Percentiles rank a stretch among this genome's conserved stretches.
phyloP scores from a whole-genome alignment of 345 rosid species.

The Salix suchowensis region DNA sequence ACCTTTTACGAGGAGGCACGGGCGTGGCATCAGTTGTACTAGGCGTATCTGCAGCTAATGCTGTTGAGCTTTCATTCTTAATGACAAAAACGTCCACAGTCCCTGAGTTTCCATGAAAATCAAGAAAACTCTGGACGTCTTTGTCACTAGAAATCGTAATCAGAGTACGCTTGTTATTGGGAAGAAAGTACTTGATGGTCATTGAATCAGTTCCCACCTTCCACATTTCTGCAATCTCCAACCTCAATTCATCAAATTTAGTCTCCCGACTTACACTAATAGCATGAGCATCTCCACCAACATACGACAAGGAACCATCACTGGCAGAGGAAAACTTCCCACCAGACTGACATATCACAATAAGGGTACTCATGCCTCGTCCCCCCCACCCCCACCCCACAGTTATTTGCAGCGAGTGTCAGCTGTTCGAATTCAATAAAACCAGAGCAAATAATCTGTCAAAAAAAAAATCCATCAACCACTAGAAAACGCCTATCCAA shows the following conservation, averaged over 20 bases:
- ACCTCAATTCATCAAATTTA: conserved; percentile 17
- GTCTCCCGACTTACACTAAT: conserved; percentile 9
- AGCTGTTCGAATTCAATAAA: background rate
- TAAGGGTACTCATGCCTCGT: conserved; percentile 7
- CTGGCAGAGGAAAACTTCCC: conserved; percentile 16
- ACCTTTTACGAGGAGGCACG: conserved; percentile 20
- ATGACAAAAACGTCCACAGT: conserved; percentile 24
- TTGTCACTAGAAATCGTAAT: conserved; percentile 25
- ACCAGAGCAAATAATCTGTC: background rate
- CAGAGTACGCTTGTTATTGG: conserved; percentile 19
- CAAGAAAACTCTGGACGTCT: conserved; percentile 21
- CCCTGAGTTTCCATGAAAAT: conserved; percentile 21
- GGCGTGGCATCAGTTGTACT: background rate
- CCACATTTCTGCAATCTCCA: conserved; percentile 27
- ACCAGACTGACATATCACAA: conserved; percentile 25
- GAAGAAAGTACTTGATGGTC: conserved; percentile 21
- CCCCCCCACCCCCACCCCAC: background rate
- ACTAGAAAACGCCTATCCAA: background rate
- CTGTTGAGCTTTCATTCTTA: conserved; percentile 13
- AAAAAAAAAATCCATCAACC: background rate
- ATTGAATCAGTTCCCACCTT: conserved; percentile 11
- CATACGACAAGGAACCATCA: conserved; percentile 19
- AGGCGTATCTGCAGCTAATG: conserved; percentile 1
- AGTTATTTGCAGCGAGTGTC: background rate
- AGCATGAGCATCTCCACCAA: conserved; percentile 31